These are phyloP conservation scores for Magnusiomyces starmeri DNA, from an alignment of 1,139 yeast species.

Conservation along the genomic window DNA sequence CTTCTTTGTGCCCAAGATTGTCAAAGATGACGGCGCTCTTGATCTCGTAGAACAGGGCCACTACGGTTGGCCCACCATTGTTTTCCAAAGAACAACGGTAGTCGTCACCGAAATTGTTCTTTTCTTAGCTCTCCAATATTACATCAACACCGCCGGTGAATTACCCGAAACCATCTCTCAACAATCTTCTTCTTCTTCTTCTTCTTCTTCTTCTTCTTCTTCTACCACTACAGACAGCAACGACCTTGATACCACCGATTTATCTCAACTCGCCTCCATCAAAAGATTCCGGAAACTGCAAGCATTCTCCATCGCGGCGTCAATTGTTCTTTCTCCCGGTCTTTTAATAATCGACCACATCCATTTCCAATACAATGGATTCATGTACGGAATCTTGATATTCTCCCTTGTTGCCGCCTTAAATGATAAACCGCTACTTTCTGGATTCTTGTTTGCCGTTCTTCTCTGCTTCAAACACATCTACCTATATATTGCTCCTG, in stretches of 20 bases:
- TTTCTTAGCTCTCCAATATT: slow-evolving; percentile 65
- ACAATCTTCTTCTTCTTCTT: slow-evolving; percentile 13
- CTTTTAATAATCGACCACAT: slow-evolving; percentile 81
- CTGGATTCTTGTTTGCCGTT: slow-evolving; percentile 69
- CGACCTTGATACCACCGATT: slow-evolving; percentile 11
- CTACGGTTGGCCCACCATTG: slow-evolving; percentile 71
- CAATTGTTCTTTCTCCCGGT: slow-evolving; percentile 85
- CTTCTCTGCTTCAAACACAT: slow-evolving; percentile 91
- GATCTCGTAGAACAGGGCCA: slow-evolving; percentile 57
- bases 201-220: neutral
- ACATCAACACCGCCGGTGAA: slow-evolving; percentile 47
- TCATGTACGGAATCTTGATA: slow-evolving; percentile 78
- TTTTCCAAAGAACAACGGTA: slow-evolving; percentile 78
- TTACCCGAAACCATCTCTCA: slow-evolving; percentile 24
- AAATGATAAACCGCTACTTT: slow-evolving; percentile 46
- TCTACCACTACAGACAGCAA: neutral
- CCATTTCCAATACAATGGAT: slow-evolving; percentile 92
- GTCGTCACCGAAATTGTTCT: slow-evolving; percentile 67
- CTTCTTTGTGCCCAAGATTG: slow-evolving; percentile 58
- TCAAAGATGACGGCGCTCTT: slow-evolving; percentile 66
- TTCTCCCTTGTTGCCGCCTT: slow-evolving; percentile 68
- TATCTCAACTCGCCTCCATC: neutral
- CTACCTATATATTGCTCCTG: slow-evolving; percentile 88
- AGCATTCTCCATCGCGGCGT: slow-evolving; percentile 71
- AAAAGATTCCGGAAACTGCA: slow-evolving; percentile 27